A percentile compares a stretch with the other conserved stretches of the same genome.
Evolutionary conservation across 202 grass and related monocot species (phyloP).

Genomic region (Carex arenaria): DNA sequence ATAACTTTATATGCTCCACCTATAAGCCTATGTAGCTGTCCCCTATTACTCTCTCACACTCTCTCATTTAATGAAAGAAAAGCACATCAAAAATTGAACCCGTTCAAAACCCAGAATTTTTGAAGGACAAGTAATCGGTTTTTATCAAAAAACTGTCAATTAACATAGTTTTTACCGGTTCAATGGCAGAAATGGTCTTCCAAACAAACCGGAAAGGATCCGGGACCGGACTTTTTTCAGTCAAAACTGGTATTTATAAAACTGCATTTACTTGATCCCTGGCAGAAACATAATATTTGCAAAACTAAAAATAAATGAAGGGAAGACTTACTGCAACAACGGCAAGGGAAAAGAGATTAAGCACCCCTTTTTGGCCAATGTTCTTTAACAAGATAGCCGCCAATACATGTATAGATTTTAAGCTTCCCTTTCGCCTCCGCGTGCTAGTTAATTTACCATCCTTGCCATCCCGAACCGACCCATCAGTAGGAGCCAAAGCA

Average conservation of each 20-base stretch:
- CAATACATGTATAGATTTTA: slow-evolving; percentile 82
- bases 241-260: too few relatives aligned
- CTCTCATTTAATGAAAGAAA: too few relatives aligned
- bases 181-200: too few relatives aligned
- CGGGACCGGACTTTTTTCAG: too few relatives aligned
- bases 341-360: slow-evolving; percentile 60
- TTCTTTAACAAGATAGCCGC: slow-evolving; percentile 75
- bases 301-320: slow-evolving; percentile 10
- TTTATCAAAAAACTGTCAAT: not conserved
- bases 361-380: slow-evolving; percentile 62
- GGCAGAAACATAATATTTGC: not conserved
- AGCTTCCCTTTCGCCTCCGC: slow-evolving; percentile 34
- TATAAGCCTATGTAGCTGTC: too few relatives aligned
- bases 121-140: too few relatives aligned
- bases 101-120: too few relatives aligned
- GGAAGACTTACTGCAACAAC: slow-evolving; percentile 47
- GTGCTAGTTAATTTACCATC: slow-evolving; percentile 26
- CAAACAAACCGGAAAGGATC: too few relatives aligned
- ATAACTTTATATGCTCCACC: too few relatives aligned
- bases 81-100: too few relatives aligned
- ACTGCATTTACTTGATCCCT: not conserved
- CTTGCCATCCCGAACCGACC: slow-evolving; percentile 21
- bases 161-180: too few relatives aligned
- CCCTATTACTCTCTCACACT: too few relatives aligned
- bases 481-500: slow-evolving; percentile 18